Evolutionary conservation across 331 rosid species (phyloP).

Genomic region (Malus hybrid): DNA sequence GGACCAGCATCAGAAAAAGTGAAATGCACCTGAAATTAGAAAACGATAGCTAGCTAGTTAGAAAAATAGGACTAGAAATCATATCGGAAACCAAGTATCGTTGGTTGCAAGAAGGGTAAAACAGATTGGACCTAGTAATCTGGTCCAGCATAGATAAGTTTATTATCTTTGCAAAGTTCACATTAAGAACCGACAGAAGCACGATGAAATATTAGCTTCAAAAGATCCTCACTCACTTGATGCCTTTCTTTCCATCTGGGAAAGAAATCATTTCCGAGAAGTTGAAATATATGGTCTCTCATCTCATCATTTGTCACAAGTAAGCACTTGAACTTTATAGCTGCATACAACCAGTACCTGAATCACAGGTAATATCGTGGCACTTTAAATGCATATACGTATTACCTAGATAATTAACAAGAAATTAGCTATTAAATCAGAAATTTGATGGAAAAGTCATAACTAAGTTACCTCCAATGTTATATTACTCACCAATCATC

Average conservation of each 20-base stretch:
- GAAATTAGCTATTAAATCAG: neutral
- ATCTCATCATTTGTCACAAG: constrained; percentile 46
- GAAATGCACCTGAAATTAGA: constrained; percentile 62
- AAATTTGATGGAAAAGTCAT: neutral
- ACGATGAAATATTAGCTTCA: neutral
- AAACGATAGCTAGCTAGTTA: constrained; percentile 5
- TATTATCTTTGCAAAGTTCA: neutral
- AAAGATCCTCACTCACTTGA: constrained; percentile 44
- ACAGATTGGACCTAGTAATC: neutral
- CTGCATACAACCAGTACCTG: constrained; percentile 99
- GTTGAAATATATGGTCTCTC: constrained; percentile 87
- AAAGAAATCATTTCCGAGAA: constrained; percentile 88
- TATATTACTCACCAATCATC: constrained; percentile 75
- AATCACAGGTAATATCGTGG: constrained; percentile 37
- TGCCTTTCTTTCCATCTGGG: constrained; percentile 98
- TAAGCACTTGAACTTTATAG: constrained; percentile 80
- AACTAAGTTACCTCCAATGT: neutral
- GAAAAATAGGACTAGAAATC: neutral
- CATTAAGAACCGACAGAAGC: neutral
- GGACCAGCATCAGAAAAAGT: constrained; percentile 71
- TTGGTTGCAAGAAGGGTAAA: neutral
- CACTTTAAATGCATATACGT: constrained; percentile 21
- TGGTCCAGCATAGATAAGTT: neutral
- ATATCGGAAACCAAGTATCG: neutral
- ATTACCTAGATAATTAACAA: neutral